Evolutionary conservation across 768 basidiomycete species (phyloP), one percentile per base, ranked within the genome.

Genomic region (Rhizopogon sp.): DNA sequence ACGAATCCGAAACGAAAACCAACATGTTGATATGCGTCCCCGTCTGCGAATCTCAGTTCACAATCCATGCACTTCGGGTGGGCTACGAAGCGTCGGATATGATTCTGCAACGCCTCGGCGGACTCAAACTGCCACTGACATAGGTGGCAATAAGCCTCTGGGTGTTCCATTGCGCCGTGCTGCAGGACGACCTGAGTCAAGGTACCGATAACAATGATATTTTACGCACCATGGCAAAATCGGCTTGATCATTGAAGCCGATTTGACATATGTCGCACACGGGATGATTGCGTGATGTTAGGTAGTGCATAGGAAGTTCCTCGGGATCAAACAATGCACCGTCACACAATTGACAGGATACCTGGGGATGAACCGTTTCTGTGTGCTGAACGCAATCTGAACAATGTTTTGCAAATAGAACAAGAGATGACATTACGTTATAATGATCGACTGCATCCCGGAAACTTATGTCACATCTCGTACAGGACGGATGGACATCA

Each of bases 11-110:
- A 25, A 9, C 29, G 20, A 44, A 43, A 52, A 50, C 35, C 0
- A 37, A 79, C 78, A 51, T 71, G 60, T 55, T 70, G 64, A 54
- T 73, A 68, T 2, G 67, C 66, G 44, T 67, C 67, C 22, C 69
- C 62, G 54, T 77, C 73, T 42, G 65, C 57, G 54, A 78, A 79
- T 29, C 77, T 75, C 42, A 70, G 50, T 20, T 65, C 60, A 51
- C 79, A 81, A 33, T 65, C 60, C 20, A 62, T 57, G 52, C 80
- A 80, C 50, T 73, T 74, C 2, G 81, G 77, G 62, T 81, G 80
- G 37, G 58, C 64, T 22, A 68, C 64, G 16, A 80, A 79, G 10
- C 68, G 66, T 17, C 56, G 64, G 59, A 74, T 76, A 56, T 81
- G 80, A 31, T 65, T 66, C 43, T 73, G 67, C 25, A 77, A 56